A percentile compares a stretch with the other conserved stretches of the same genome.
Conservation (phyloP, 345 rosid species). For the Ailanthus altissimus region DNA sequence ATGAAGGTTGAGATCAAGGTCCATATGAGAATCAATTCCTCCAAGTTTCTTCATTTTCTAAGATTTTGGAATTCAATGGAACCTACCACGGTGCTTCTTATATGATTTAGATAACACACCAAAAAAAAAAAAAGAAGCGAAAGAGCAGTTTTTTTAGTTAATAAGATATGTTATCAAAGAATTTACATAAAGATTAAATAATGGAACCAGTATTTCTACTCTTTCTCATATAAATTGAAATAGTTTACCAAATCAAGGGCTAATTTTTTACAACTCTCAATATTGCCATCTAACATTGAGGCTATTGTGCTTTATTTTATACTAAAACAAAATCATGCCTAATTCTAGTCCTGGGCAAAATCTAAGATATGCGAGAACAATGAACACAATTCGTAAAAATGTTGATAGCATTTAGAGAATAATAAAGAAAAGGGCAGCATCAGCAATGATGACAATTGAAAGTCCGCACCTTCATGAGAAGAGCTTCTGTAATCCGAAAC, state of each 20-base stretch:
- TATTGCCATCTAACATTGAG: too few relatives aligned
- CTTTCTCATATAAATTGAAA: too few relatives aligned
- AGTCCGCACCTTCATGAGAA: slow-evolving; percentile 43
- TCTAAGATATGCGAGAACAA: not conserved
- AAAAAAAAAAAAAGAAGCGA: not conserved
- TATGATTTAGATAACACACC: not conserved
- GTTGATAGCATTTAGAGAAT: not conserved
- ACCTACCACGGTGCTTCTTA: not conserved
- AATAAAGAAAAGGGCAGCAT: not conserved
- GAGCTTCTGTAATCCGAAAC: slow-evolving; percentile 46
- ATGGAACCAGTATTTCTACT: not conserved
- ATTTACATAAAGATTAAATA: not conserved
- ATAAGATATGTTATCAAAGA: not conserved
- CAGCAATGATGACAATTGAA: not conserved
- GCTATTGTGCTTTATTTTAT: too few relatives aligned
- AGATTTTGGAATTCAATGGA: not conserved
- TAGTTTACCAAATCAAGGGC: not conserved
- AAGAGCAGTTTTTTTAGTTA: too few relatives aligned
- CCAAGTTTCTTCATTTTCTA: not conserved
- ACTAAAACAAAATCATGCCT: too few relatives aligned
- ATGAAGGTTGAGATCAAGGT: not conserved
- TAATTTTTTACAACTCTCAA: too few relatives aligned
- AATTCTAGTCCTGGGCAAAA: not conserved
- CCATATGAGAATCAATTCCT: not conserved
- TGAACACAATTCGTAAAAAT: not conserved